phyloP scores from a whole-genome alignment of 345 rosid species.

The Populus alba region DNA sequence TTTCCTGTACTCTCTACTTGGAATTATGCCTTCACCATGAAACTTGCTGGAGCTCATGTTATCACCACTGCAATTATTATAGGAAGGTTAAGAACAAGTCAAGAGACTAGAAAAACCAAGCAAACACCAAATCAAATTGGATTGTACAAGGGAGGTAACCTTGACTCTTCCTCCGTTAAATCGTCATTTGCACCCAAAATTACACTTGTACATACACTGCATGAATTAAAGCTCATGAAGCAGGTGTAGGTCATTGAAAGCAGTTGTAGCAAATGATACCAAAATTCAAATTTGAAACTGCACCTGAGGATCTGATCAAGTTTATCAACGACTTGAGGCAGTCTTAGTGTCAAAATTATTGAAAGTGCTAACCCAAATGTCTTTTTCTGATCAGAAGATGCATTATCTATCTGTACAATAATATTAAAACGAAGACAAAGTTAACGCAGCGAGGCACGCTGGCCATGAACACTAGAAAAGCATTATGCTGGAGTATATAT shows the following conservation, averaged over 20 bases:
- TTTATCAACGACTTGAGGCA: conserved; percentile 92
- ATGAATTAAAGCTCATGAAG: conserved; percentile 3
- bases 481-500: not conserved
- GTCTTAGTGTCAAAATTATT: conserved; percentile 72
- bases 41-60: conserved; percentile 57
- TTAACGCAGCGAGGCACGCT: not conserved
- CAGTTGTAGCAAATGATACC: not conserved
- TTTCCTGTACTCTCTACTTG: conserved; percentile 73
- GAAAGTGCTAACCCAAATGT: conserved; percentile 84
- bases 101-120: not conserved
- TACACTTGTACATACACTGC: conserved; percentile 81
- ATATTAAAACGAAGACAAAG: not conserved
- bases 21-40: conserved; percentile 56
- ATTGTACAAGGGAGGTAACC: conserved; percentile 38
- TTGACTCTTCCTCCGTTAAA: conserved; percentile 68
- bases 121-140: not conserved
- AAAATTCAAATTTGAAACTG: conserved; percentile 5
- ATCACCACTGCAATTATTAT: conserved; percentile 50
- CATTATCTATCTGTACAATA: conserved; percentile 71
- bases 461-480: not conserved
- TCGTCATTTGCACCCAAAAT: conserved; percentile 76
- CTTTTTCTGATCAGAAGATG: conserved; percentile 63
- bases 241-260: not conserved
- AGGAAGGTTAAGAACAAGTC: not conserved
- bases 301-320: conserved; percentile 93